Evolutionary conservation across 2,329 filamentous ascomycete genomes (phyloP).

Genomic region (Cordyceps javanica): DNA sequence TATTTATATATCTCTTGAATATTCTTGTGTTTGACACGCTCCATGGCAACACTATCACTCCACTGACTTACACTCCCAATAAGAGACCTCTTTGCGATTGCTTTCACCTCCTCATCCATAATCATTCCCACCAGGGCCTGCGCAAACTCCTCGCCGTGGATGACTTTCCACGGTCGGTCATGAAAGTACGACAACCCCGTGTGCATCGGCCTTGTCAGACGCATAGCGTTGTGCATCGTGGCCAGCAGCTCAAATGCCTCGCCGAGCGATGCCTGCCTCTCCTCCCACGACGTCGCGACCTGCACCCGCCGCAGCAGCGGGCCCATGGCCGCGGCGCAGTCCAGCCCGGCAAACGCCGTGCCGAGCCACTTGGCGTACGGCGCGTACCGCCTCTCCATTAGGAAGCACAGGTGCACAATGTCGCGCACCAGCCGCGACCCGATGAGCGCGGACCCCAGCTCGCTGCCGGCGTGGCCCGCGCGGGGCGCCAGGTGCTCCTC

Average conservation of each 20-base stretch:
- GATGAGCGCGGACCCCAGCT: constrained; percentile 5
- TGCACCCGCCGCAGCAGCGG: background rate
- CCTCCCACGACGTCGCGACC: background rate
- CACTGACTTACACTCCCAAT: constrained; percentile 5
- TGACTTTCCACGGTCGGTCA: constrained; percentile 5
- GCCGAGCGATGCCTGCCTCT: background rate
- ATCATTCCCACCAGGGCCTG: background rate
- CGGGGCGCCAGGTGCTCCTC: constrained; percentile 8
- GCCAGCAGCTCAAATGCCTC: background rate
- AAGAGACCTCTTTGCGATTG: background rate
- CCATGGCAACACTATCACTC: constrained; percentile 1
- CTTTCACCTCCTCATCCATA: background rate
- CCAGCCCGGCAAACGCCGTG: background rate
- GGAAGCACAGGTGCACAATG: constrained; percentile 5
- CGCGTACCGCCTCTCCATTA: constrained; percentile 4
- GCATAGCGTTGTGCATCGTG: constrained; percentile 3
- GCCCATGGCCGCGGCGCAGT: background rate
- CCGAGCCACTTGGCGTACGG: constrained; percentile 12
- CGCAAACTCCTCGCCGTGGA: constrained; percentile 4
- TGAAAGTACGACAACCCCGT: background rate
- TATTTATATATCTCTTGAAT: background rate
- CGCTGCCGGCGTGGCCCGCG: constrained; percentile 5
- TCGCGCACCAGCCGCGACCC: constrained; percentile 3
- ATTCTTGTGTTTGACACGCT: background rate
- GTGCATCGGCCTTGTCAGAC: background rate